Evolutionary conservation across 2,329 filamentous ascomycete species (phyloP).

Genomic region (Tolypocladium endophyticum): DNA sequence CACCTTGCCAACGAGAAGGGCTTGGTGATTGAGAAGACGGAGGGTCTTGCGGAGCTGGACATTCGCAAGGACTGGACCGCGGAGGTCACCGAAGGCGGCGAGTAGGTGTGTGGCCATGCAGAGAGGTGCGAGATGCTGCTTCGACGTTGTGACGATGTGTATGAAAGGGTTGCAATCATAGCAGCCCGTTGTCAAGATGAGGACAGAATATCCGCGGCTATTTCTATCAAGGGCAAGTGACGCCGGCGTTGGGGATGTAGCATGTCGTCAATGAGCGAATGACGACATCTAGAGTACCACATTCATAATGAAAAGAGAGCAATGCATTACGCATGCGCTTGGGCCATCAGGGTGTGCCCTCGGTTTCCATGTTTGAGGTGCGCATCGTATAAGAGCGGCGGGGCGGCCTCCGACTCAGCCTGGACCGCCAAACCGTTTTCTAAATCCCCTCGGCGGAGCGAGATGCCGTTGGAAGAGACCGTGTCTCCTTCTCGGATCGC

Average conservation of each 20-base stretch:
- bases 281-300: neutral
- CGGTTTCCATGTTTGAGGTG: neutral
- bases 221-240: neutral
- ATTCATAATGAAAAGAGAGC: neutral
- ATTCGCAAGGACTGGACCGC: conserved; percentile 54
- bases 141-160: neutral
- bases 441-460: neutral
- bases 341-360: neutral
- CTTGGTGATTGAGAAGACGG: conserved; percentile 58
- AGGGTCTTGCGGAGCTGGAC: conserved; percentile 46
- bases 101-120: conserved; percentile 8
- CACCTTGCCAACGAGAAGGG: conserved; percentile 93
- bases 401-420: neutral
- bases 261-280: neutral
- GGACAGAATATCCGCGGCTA: neutral
- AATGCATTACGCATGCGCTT: neutral
- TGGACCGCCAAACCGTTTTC: neutral
- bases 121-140: neutral
- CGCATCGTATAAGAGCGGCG: too few relatives aligned
- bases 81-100: conserved; percentile 36
- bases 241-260: neutral
- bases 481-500: neutral
- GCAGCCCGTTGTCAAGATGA: neutral
- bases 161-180: neutral
- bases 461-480: neutral